These are phyloP conservation scores for Metarhizium guizhouense DNA, from an alignment of 2,329 filamentous ascomycete species.

Conservation along the genomic window DNA sequence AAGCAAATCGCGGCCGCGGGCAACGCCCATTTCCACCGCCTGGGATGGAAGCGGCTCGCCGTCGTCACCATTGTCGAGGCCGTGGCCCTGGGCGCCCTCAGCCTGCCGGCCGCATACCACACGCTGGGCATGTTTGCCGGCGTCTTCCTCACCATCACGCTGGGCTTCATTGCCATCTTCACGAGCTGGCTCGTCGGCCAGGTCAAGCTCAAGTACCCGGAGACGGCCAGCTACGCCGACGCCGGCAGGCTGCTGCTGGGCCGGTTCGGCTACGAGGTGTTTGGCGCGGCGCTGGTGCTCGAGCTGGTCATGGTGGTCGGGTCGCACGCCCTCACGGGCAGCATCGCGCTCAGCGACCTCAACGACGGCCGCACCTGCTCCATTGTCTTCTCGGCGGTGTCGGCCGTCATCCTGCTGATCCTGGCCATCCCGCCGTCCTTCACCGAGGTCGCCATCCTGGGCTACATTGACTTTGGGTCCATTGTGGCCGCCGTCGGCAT, in stretches of 20 bases:
- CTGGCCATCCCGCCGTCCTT: constrained; percentile 31
- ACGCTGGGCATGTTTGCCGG: constrained; percentile 27
- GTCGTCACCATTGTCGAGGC: constrained; percentile 41
- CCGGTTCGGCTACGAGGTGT: constrained; percentile 44
- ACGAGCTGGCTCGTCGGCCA: constrained; percentile 29
- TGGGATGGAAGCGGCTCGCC: constrained; percentile 42
- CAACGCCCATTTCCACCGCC: constrained; percentile 33
- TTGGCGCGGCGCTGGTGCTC: constrained; percentile 47
- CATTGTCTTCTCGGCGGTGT: constrained; percentile 27
- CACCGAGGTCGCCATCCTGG: constrained; percentile 30
- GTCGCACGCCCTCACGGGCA: constrained; percentile 57
- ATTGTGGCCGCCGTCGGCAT: constrained; percentile 51
- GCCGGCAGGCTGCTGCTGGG: constrained; percentile 51
- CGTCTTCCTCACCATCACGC: constrained; percentile 22
- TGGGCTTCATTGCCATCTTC: constrained; percentile 29
- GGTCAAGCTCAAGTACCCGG: constrained; percentile 34
- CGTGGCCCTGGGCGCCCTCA: constrained; percentile 39
- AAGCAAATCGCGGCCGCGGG: constrained; percentile 31
- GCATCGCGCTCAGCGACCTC: constrained; percentile 53
- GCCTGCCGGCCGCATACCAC: constrained; percentile 34
- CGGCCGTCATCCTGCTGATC: constrained; percentile 26
- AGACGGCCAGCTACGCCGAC: constrained; percentile 55
- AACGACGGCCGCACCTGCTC: constrained; percentile 38
- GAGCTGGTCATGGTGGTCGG: constrained; percentile 57
- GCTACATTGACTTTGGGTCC: constrained; percentile 43